Evolutionary conservation across 148 eudicot genomes (phyloP).

Genomic region (Rheum nobile): DNA sequence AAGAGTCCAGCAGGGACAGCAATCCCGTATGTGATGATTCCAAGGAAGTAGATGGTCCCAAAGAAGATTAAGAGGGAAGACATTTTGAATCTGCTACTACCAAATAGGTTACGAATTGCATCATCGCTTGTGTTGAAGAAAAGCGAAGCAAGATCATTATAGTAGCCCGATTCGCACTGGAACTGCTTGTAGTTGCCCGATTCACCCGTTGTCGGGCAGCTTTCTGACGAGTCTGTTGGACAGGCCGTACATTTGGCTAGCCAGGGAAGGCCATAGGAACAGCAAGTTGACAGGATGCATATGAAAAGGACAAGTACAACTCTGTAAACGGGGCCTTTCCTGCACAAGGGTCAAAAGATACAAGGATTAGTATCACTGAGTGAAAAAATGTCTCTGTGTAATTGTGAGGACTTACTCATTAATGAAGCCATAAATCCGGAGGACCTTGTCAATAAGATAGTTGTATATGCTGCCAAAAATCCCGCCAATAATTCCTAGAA

Average conservation of each 20-base stretch:
- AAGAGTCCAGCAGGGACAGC: slow-evolving; percentile 24
- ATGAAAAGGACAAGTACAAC: slow-evolving; percentile 14
- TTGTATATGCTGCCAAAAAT: slow-evolving; percentile 20
- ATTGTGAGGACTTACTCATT: slow-evolving; percentile 15
- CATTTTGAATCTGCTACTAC: slow-evolving; percentile 12
- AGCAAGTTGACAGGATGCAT: slow-evolving; percentile 16
- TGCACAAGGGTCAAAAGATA: slow-evolving; percentile 7
- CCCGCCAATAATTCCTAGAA: slow-evolving; percentile 14
- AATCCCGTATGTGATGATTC: slow-evolving; percentile 19
- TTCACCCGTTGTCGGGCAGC: slow-evolving; percentile 12
- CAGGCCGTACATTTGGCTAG: slow-evolving; percentile 13
- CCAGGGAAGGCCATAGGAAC: slow-evolving; percentile 20
- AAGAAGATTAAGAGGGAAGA: slow-evolving; percentile 17
- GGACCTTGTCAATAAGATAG: slow-evolving; percentile 22
- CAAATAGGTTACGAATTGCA: slow-evolving; percentile 19
- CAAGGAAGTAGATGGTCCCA: slow-evolving; percentile 14
- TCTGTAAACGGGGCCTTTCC: slow-evolving; percentile 16
- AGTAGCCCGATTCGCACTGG: slow-evolving; percentile 22
- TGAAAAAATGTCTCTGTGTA: background rate
- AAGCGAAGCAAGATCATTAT: slow-evolving; percentile 20
- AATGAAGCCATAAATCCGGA: slow-evolving; percentile 16
- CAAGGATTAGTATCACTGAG: background rate
- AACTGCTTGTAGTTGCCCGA: slow-evolving; percentile 18
- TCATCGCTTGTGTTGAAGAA: slow-evolving; percentile 21
- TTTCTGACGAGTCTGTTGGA: slow-evolving; percentile 4